Base-by-base conservation (phyloP, 768 basidiomycete genomes). In the Pleurotus tuoliensis region DNA sequence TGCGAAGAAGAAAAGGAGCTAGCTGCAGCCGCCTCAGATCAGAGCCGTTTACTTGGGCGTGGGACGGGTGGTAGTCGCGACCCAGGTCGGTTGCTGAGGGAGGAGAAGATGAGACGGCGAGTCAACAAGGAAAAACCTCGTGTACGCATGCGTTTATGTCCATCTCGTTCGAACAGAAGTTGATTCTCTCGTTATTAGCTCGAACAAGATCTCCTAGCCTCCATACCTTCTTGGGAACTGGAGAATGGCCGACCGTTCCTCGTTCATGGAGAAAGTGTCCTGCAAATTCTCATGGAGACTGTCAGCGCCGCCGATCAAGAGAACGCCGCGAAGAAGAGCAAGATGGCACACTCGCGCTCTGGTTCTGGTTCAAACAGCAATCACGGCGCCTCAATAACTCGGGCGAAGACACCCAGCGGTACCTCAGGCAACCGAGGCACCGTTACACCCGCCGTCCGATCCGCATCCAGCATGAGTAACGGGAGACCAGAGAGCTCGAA, bases 81-180 rank as follows among this genome's bases (percentile, higher is more conserved):
- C 74, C 89, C 93, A 4, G 93, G 93, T 5, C 77, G 92, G 16
- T 71, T 99, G 37, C 72, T 98, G 52, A 81, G 92, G 58, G 96
- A 99, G 71, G 96, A 98, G 76, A 97, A 97, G 79, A 93, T 96
- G 88, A 81, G 96, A 54, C 98, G 98, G 69, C 79, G 95, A 25
- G 94, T 99, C 12, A 80, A 79, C 56, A 90, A 92, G 67, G 89
- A 96, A 73, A 98, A 97, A 66, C 96, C 96, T 24, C 82, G 90
- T 66, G 96, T 97, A 67, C 60, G 86, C 73, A 48, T 20, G 12
- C 30, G 38, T 56, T 47, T 13, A 8, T 24, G 56, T 40, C 30
- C 30, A 34, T 0, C 11, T 11, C 30, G 11, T 34, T 34, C 30
- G 8, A 9, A 11, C 30, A 9, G 7, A 34, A 1, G 30, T 7